A percentile compares a stretch with the other conserved stretches of the same genome.
phyloP scores from a whole-genome alignment of 768 basidiomycete species.

The Infundibulicybe gibba region DNA sequence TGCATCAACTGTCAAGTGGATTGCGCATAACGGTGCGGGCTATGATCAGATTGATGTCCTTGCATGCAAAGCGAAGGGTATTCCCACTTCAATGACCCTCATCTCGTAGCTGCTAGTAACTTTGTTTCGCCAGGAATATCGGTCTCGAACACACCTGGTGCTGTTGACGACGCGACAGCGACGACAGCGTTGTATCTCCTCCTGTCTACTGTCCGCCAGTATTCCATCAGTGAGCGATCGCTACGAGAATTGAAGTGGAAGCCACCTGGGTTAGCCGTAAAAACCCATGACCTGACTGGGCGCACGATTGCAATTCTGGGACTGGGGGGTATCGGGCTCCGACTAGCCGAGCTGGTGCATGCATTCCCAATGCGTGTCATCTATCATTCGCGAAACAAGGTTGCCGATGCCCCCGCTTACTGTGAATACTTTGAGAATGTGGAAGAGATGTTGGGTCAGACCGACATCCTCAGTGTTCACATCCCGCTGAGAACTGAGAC shows the following conservation, averaged over 20 bases:
- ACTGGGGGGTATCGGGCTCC: constrained; percentile 73
- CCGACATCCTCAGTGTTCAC: constrained; percentile 86
- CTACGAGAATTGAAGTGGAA: constrained; percentile 64
- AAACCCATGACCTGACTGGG: constrained; percentile 61
- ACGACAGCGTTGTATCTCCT: constrained; percentile 84
- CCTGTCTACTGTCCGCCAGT: constrained; percentile 75
- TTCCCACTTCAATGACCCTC: neutral
- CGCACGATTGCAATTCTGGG: constrained; percentile 73
- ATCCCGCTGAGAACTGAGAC: constrained; percentile 79
- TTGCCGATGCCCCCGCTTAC: constrained; percentile 60
- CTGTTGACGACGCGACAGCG: constrained; percentile 89
- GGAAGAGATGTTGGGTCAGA: constrained; percentile 60
- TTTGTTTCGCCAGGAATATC: constrained; percentile 48
- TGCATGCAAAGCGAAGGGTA: constrained; percentile 70
- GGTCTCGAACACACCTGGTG: constrained; percentile 86
- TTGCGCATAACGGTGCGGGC: constrained; percentile 90
- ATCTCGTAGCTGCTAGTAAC: neutral
- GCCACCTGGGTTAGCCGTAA: constrained; percentile 37
- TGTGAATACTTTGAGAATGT: constrained; percentile 68
- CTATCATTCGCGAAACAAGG: constrained; percentile 68
- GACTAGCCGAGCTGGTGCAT: constrained; percentile 65
- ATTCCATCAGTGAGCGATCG: constrained; percentile 58
- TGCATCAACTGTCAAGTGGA: constrained; percentile 71
- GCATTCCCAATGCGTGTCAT: constrained; percentile 89
- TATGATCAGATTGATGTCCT: constrained; percentile 85